These are phyloP conservation scores for Cutaneotrichosporon sp. DNA, from an alignment of 1,284 basidiomycete species.

Conservation along the genomic window DNA sequence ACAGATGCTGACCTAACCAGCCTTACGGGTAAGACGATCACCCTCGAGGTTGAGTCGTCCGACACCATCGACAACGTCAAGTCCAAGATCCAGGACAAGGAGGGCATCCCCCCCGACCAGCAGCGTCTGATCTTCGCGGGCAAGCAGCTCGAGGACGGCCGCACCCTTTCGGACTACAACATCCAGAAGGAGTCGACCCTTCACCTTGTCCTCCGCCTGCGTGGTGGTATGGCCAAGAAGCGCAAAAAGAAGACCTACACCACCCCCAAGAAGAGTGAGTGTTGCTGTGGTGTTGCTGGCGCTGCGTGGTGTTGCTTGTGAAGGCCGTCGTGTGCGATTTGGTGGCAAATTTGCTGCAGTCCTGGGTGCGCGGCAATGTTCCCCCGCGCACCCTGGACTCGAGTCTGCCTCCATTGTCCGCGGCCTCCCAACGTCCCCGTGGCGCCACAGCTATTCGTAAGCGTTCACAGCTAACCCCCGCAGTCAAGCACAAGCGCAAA, in stretches of 20 bases:
- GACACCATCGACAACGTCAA: constrained; percentile 99
- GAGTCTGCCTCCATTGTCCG: neutral
- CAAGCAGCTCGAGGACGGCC: constrained; percentile 94
- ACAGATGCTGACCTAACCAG: constrained; percentile 47
- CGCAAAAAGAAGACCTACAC: constrained; percentile 91
- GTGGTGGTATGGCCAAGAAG: constrained; percentile 84
- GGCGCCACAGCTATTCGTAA: no score
- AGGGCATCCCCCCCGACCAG: constrained; percentile 77
- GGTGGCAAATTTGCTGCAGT: neutral
- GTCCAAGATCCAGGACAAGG: constrained; percentile 93
- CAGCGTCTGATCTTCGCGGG: constrained; percentile 97
- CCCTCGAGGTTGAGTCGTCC: constrained; percentile 77
- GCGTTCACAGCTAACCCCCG: neutral
- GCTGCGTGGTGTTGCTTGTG: neutral
- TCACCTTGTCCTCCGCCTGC: constrained; percentile 83
- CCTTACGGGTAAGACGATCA: constrained; percentile 98
- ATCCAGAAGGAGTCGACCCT: constrained; percentile 96
- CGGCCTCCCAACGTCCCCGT: no score
- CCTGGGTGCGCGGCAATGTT: no score
- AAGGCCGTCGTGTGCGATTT: no score
- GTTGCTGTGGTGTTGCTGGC: neutral
- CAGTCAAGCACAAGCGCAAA: constrained; percentile 97
- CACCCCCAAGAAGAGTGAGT: constrained; percentile 73
- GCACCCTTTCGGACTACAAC: constrained; percentile 86
- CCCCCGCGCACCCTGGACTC: constrained; percentile 58